These are phyloP conservation scores for Sequoia sempervirens DNA, from an alignment of 75 land plant genomes.

Conservation along the genomic window DNA sequence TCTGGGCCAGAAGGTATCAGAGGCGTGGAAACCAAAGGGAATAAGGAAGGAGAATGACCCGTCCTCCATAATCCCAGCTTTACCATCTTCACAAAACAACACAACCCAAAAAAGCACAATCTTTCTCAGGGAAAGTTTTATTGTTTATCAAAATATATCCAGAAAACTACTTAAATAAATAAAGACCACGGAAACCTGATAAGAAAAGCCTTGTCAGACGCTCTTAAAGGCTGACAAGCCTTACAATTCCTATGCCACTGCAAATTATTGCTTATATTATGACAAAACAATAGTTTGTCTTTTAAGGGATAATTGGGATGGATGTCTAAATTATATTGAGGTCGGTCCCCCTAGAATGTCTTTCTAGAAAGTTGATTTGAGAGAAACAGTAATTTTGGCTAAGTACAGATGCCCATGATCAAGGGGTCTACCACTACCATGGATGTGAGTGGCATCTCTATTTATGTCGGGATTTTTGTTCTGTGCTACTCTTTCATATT, in stretches of 20 bases:
- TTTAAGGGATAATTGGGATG: neutral
- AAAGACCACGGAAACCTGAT: neutral
- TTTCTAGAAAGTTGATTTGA: too few species aligned
- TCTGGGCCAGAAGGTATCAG: neutral
- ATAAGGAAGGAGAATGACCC: neutral
- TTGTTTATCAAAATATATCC: neutral
- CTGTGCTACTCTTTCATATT: too few species aligned
- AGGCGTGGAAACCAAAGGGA: constrained; percentile 15
- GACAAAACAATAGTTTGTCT: neutral
- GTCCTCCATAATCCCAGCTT: constrained; percentile 11
- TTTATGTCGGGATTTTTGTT: too few species aligned
- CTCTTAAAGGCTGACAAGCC: neutral
- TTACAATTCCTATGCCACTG: neutral
- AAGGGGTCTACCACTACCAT: too few species aligned
- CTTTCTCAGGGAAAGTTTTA: neutral
- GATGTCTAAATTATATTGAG: neutral
- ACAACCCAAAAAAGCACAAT: neutral
- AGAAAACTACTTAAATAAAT: neutral
- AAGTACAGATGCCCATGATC: too few species aligned
- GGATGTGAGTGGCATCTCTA: too few species aligned
- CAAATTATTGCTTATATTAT: neutral
- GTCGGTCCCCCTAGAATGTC: too few species aligned
- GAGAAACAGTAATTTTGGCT: too few species aligned
- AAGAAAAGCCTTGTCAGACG: neutral
- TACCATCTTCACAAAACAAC: neutral